Base-by-base conservation (phyloP, 2,329 filamentous ascomycete genomes). In the Cladophialophora immunda region DNA sequence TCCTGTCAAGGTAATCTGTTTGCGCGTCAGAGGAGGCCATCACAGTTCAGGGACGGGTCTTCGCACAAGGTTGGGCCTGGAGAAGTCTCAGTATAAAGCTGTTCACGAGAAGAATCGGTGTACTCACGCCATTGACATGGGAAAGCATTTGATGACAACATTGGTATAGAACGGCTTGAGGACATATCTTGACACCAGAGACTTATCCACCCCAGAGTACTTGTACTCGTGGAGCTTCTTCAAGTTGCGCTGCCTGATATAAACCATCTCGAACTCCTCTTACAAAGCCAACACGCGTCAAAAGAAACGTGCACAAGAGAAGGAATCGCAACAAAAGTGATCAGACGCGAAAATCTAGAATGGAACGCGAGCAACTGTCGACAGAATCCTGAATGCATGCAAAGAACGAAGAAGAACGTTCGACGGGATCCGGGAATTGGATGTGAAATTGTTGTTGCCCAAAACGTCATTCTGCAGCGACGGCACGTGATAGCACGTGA, bases 111-210 rank as follows among this genome's bases (percentile, higher is more conserved):
- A 41, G 60, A 22, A 13, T 13, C 22, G 54, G 41, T 59, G 50
- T 19, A 86, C 86, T 83, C 77, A 88, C 78, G 95, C 95, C 94
- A 99, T 98, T 78, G 85, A 91, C 89, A 97, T 92, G 53, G 95
- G 95, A 78, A 99, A 98, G 81, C 90, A 91, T 70, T 94, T 89
- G 83, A 99, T 97, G 76, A 97, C 94, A 72, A 95, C 86, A 81
- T 97, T 90, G 76, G 89, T 96, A 85, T 98, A 99, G 82, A 98
- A 99, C 7, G 95, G 95, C 85, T 99, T 98, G 75, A 99, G 84
- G 71, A 99, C 87, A 83, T 97, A 98, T 79, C 90, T 92, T 71
- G 94, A 97, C 47, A 93, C 85, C 68, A 97, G 84, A 67, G 93
- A 97, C 79, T 92, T 92, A 81, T 99, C 95, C 75, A 98, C 92